A percentile compares a stretch with the other conserved stretches of the same genome.
phyloP scores from a whole-genome alignment of 2,329 filamentous ascomycete genomes.

The Phialemoniopsis sp. region DNA sequence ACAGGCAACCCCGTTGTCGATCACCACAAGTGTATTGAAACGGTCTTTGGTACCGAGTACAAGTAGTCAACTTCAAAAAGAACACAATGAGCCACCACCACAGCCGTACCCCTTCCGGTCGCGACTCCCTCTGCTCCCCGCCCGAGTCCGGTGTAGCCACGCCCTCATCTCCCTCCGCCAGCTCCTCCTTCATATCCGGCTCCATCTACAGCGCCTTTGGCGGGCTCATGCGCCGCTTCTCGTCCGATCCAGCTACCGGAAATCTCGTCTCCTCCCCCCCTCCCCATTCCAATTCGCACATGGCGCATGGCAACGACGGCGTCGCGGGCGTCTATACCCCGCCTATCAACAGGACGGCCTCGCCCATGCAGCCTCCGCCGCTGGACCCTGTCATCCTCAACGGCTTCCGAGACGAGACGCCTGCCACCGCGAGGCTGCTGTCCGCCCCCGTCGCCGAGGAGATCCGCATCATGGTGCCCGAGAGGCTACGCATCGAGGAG shows the following conservation, averaged over 20 bases:
- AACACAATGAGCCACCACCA: slow-evolving; percentile 3
- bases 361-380: slow-evolving; percentile 83
- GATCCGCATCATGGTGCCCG: slow-evolving; percentile 82
- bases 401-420: slow-evolving; percentile 61
- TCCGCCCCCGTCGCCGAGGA: slow-evolving; percentile 78
- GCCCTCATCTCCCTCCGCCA: slow-evolving; percentile 16
- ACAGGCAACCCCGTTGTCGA: no score
- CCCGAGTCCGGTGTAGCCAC: slow-evolving; percentile 19
- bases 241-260: slow-evolving; percentile 38
- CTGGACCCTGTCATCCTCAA: slow-evolving; percentile 73
- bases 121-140: slow-evolving; percentile 14
- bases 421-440: slow-evolving; percentile 60
- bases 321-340: slow-evolving; percentile 54
- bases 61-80: no score
- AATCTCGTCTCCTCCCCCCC: slow-evolving; percentile 14
- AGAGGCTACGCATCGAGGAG: slow-evolving; percentile 81
- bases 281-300: slow-evolving; percentile 10
- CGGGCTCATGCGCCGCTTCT: slow-evolving; percentile 66
- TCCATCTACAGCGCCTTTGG: slow-evolving; percentile 43
- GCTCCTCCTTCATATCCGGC: slow-evolving; percentile 20
- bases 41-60: no score
- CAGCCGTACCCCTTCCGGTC: slow-evolving; percentile 3
- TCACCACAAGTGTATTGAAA: no score
- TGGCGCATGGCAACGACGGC: slow-evolving; percentile 25
- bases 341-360: slow-evolving; percentile 52